phyloP scores from a whole-genome alignment of 139 green algal species.

The Pycnococcus provasolii region DNA sequence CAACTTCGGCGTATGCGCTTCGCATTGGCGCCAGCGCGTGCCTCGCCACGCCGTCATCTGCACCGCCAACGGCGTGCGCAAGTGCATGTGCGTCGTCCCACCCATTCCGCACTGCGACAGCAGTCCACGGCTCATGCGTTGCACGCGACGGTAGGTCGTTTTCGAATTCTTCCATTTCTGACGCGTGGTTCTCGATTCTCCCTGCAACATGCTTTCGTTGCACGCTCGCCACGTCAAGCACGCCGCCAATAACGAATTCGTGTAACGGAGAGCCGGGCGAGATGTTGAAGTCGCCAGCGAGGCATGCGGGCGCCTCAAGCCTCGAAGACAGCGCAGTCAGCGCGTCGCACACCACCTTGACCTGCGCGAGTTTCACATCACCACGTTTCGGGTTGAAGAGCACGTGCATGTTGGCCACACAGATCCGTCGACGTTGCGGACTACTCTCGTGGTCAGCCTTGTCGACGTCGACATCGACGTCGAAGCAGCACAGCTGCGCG shows the following conservation, averaged over 20 bases:
- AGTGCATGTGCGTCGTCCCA: no score
- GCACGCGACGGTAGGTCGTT: no score
- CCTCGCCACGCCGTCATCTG: no score
- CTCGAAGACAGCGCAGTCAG: neutral
- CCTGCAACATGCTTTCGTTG: neutral
- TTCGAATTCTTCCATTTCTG: no score
- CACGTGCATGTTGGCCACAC: slow-evolving; percentile 69
- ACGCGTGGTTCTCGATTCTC: no score
- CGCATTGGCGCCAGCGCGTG: no score
- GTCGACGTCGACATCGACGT: neutral
- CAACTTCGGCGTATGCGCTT: no score
- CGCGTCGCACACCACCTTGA: slow-evolving; percentile 3
- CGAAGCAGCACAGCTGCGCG: slow-evolving; percentile 2
- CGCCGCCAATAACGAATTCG: neutral
- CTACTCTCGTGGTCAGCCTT: neutral
- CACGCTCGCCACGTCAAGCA: neutral
- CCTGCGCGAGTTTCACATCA: slow-evolving; percentile 32
- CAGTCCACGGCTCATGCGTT: no score
- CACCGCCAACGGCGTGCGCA: no score
- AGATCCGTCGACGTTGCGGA: slow-evolving; percentile 23
- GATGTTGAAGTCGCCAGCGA: slow-evolving; percentile 5
- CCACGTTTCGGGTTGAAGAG: slow-evolving; percentile 73
- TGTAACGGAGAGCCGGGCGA: neutral
- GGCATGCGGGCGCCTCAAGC: no score
- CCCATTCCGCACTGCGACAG: no score